phyloP scores from a whole-genome alignment of 2,329 filamentous ascomycete genomes.

The Aureobasidium sp. region DNA sequence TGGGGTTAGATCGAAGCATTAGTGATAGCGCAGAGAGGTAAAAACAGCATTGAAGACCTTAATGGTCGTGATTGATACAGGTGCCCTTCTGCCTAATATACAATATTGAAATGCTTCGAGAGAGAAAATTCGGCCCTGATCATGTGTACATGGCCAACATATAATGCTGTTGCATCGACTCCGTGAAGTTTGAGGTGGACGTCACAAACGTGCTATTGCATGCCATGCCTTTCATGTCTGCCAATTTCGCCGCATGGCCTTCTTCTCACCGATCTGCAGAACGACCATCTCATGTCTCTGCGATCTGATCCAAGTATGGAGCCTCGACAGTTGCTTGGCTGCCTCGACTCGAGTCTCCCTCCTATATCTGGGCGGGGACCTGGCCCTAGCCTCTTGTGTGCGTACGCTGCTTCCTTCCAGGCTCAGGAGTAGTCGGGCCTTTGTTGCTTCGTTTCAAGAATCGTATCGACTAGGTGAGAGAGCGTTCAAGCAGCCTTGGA shows the following conservation, averaged over 20 bases:
- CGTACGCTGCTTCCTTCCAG: not conserved
- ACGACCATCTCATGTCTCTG: not conserved
- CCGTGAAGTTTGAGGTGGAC: not conserved
- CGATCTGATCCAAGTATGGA: not conserved
- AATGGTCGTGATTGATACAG: constrained; percentile 8
- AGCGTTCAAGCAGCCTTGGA: constrained; percentile 1
- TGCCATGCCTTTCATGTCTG: not conserved
- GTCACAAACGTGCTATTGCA: not conserved
- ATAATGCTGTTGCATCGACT: not conserved
- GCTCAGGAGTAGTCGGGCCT: no score
- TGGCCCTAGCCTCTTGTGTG: not conserved
- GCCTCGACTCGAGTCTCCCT: no score
- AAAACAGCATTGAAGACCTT: constrained; percentile 4
- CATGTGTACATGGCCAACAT: not conserved
- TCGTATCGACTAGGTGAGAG: not conserved
- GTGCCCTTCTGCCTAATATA: not conserved
- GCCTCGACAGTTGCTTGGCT: not conserved
- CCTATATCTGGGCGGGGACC: not conserved
- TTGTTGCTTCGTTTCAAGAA: not conserved
- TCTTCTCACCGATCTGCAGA: no score
- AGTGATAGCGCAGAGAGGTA: not conserved
- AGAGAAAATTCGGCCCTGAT: not conserved
- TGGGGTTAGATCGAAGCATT: constrained; percentile 57
- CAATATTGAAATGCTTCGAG: not conserved
- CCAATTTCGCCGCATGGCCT: not conserved